Evolutionary conservation across 2,329 filamentous ascomycete genomes (phyloP).

Genomic region (Alternaria ethzedia): DNA sequence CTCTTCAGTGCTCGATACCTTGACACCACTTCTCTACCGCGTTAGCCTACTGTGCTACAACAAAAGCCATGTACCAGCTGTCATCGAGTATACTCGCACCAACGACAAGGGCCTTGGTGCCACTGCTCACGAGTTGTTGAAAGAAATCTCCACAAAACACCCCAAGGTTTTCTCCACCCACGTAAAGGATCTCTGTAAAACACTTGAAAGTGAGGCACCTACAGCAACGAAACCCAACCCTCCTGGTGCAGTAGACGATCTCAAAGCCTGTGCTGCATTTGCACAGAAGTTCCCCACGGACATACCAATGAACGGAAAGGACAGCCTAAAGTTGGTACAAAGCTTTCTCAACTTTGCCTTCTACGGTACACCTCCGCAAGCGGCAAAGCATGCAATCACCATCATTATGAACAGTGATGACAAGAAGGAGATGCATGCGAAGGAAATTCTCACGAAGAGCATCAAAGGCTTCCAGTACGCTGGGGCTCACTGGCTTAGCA

Average conservation of each 20-base stretch:
- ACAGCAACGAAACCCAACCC: slow-evolving; percentile 72
- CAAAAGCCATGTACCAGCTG: slow-evolving; percentile 87
- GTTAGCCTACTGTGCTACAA: slow-evolving; percentile 89
- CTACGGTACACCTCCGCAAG: slow-evolving; percentile 78
- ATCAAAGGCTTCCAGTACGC: slow-evolving; percentile 77
- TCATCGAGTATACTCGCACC: slow-evolving; percentile 85
- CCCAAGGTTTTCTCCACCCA: slow-evolving; percentile 93
- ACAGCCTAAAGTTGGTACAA: slow-evolving; percentile 80
- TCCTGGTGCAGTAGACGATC: slow-evolving; percentile 78
- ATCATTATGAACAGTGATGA: slow-evolving; percentile 82
- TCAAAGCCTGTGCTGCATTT: slow-evolving; percentile 94
- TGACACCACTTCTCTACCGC: slow-evolving; percentile 83
- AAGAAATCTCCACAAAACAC: slow-evolving; percentile 87
- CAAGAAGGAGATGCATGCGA: slow-evolving; percentile 82
- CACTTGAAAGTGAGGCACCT: slow-evolving; percentile 81
- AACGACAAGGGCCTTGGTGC: slow-evolving; percentile 79
- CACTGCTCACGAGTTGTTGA: slow-evolving; percentile 86
- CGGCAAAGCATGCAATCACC: slow-evolving; percentile 91
- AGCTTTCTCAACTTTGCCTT: slow-evolving; percentile 83
- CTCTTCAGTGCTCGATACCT: slow-evolving; percentile 73
- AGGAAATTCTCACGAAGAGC: slow-evolving; percentile 78
- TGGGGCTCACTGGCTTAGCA: slow-evolving; percentile 74
- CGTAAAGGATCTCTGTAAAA: slow-evolving; percentile 87
- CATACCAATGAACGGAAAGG: slow-evolving; percentile 63
- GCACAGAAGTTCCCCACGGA: slow-evolving; percentile 85